A percentile compares a stretch with the other conserved stretches of the same genome.
Evolutionary conservation across 2,329 filamentous ascomycete species (phyloP).

Genomic region (Penicillium rolfsii): DNA sequence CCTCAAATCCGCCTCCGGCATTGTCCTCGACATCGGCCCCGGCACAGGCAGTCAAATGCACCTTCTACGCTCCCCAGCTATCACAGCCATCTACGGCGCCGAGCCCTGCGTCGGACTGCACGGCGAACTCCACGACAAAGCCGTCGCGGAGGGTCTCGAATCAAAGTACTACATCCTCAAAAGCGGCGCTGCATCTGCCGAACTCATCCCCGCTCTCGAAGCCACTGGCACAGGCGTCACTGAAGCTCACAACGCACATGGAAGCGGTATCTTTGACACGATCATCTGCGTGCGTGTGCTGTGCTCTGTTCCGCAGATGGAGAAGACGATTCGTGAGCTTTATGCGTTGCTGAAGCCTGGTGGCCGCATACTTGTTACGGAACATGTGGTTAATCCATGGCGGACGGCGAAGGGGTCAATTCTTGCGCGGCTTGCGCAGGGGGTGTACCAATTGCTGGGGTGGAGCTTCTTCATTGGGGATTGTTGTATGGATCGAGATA

Average conservation of each 20-base stretch:
- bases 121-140: conserved; percentile 45
- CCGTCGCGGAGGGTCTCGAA: conserved; percentile 46
- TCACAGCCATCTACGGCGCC: conserved; percentile 57
- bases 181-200: conserved; percentile 52
- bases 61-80: conserved; percentile 48
- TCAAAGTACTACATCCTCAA: conserved; percentile 56
- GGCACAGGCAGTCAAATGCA: conserved; percentile 57
- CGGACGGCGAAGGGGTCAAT: conserved; percentile 50
- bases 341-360: conserved; percentile 59
- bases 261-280: conserved; percentile 55
- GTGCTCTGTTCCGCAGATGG: conserved; percentile 56
- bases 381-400: conserved; percentile 60
- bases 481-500: conserved; percentile 57
- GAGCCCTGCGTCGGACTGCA: conserved; percentile 58
- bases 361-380: conserved; percentile 58
- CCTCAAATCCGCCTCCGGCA: conserved; percentile 45
- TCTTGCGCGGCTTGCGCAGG: conserved; percentile 51
- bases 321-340: conserved; percentile 51
- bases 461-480: conserved; percentile 59
- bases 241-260: conserved; percentile 20
- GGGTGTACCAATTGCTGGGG: conserved; percentile 49
- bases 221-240: conserved; percentile 35
- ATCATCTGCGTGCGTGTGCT: conserved; percentile 59
- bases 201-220: conserved; percentile 45
- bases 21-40: conserved; percentile 56